A percentile compares a stretch with the other conserved stretches of the same genome.
Evolutionary conservation across 352 stramenopile genomes (phyloP).

Genomic region (Phytophthora kernoviae): DNA sequence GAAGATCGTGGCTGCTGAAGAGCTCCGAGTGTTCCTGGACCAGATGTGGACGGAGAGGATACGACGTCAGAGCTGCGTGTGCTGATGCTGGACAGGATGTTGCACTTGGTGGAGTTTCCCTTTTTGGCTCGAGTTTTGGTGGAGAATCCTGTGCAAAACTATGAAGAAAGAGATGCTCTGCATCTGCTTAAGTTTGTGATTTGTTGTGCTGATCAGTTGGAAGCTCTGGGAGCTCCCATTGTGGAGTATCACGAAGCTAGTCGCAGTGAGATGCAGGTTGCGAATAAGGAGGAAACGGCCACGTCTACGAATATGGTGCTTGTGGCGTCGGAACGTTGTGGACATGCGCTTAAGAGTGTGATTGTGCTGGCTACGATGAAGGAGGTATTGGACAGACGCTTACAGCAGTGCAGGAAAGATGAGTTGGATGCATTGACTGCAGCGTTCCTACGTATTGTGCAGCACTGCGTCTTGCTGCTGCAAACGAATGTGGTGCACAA

Average conservation of each 20-base stretch:
- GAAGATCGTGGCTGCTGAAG: constrained; percentile 31
- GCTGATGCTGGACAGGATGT: constrained; percentile 49
- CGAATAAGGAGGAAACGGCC: constrained; percentile 10
- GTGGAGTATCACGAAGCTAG: constrained; percentile 40
- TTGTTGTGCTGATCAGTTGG: constrained; percentile 61
- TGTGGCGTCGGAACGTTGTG: constrained; percentile 74
- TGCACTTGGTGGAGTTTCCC: constrained; percentile 66
- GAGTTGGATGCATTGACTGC: constrained; percentile 10
- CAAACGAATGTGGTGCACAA: constrained; percentile 80
- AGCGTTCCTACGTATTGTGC: constrained; percentile 51
- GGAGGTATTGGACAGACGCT: constrained; percentile 46
- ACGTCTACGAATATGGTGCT: constrained; percentile 71
- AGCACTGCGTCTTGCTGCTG: constrained; percentile 66
- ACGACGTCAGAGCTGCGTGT: constrained; percentile 33
- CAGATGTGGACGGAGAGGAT: constrained; percentile 26
- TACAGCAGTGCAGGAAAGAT: constrained; percentile 25
- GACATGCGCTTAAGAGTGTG: constrained; percentile 68
- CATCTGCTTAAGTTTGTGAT: constrained; percentile 52
- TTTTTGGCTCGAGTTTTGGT: constrained; percentile 55
- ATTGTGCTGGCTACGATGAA: constrained; percentile 74
- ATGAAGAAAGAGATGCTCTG: constrained; percentile 20
- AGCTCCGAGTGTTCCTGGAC: constrained; percentile 48
- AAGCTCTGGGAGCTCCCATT: constrained; percentile 57
- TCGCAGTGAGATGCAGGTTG: constrained; percentile 14
- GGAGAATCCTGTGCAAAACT: constrained; percentile 26